These are phyloP conservation scores for Beta lomatogona DNA, from an alignment of 179 eudicot genomes.

Conservation along the genomic window DNA sequence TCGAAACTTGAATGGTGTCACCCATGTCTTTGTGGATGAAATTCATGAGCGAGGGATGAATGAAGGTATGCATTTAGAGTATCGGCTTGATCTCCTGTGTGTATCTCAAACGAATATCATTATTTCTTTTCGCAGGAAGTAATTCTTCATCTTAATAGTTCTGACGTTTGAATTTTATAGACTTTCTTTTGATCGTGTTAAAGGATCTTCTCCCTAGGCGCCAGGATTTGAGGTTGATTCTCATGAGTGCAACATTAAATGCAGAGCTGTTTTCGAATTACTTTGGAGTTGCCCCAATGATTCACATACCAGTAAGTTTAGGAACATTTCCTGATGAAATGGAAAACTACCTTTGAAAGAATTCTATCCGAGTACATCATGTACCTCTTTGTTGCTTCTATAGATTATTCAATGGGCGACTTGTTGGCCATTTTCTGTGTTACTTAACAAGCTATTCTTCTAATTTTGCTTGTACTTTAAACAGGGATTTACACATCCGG, in stretches of 20 bases:
- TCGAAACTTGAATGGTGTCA: constrained; percentile 84
- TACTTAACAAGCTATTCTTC: constrained; percentile 1
- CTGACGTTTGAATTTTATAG: constrained; percentile 44
- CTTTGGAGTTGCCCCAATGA: constrained; percentile 88
- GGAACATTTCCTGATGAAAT: not conserved
- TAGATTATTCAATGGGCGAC: not conserved
- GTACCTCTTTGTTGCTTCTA: not conserved
- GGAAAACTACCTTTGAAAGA: not conserved
- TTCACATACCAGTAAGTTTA: constrained; percentile 85
- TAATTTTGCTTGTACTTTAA: constrained; percentile 13
- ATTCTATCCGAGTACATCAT: not conserved
- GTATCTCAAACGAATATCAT: constrained; percentile 2
- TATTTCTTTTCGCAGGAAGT: no score
- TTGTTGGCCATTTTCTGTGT: not conserved
- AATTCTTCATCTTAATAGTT: constrained; percentile 16
- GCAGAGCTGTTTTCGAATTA: constrained; percentile 91
- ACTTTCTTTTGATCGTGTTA: constrained; percentile 92
- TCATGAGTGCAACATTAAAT: constrained; percentile 99
- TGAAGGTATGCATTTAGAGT: constrained; percentile 61
- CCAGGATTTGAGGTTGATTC: constrained; percentile 85
- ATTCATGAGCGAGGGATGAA: constrained; percentile 99
- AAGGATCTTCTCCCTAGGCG: constrained; percentile 99
- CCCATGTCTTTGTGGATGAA: constrained; percentile 99
- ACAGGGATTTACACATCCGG: constrained; percentile 96
- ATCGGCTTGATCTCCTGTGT: constrained; percentile 11